These are phyloP conservation scores for Pleurozium schreberi DNA, from an alignment of 225 moss, liverwort and hornwort species.

Conservation along the genomic window DNA sequence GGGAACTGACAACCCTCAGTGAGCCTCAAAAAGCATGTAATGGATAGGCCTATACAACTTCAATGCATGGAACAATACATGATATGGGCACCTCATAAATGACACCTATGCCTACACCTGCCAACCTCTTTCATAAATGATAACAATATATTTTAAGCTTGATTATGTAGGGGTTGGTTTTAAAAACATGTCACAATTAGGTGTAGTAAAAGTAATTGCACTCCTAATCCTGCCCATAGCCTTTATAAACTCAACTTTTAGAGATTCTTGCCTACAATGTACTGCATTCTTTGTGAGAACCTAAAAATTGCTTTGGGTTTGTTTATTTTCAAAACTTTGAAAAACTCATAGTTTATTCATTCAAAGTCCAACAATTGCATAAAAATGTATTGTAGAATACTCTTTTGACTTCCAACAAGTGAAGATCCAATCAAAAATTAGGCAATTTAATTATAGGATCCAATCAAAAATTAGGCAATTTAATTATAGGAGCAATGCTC, in stretches of 20 bases:
- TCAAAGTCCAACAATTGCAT: not conserved
- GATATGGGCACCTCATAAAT: rapidly evolving
- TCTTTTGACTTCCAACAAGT: not conserved
- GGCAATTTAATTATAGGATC: not conserved
- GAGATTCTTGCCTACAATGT: not conserved
- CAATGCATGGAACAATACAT: not conserved
- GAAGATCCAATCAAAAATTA: not conserved
- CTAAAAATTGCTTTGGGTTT: rapidly evolving
- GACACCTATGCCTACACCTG: not conserved
- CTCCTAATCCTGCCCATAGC: rapidly evolving
- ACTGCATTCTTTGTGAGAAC: rapidly evolving
- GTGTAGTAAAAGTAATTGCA: not conserved
- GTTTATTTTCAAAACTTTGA: too few relatives aligned
- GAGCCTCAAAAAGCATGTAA: too few relatives aligned
- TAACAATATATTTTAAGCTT: not conserved
- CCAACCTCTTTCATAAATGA: rapidly evolving
- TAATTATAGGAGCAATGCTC: not conserved
- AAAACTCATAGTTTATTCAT: not conserved
- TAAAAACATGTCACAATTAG: not conserved
- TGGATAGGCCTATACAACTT: not conserved
- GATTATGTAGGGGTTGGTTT: rapidly evolving
- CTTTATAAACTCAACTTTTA: not conserved
- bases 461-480: not conserved
- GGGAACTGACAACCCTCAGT: too few relatives aligned
- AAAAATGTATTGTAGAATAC: not conserved